Percentiles rank a stretch among this genome's conserved stretches.
Conservation (phyloP, 495 filamentous ascomycete species). For the Chaetomium tenue region DNA sequence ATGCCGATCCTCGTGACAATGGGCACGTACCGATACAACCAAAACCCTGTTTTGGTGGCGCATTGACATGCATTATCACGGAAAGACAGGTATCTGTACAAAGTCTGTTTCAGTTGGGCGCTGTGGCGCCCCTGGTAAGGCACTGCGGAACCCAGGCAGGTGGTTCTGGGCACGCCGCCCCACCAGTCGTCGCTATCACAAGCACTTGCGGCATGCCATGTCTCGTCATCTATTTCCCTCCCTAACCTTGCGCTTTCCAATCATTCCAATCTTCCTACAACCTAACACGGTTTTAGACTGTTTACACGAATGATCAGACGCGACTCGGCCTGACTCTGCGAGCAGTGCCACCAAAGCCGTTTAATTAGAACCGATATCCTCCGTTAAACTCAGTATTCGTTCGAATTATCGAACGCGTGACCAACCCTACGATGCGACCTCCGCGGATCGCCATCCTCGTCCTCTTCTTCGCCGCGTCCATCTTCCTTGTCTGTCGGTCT, state of each 20-base stretch:
- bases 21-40: neutral
- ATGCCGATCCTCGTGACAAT: neutral
- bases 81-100: neutral
- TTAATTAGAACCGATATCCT: neutral
- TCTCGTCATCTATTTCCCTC: conserved; percentile 6
- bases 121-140: neutral
- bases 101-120: neutral
- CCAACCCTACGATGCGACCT: conserved; percentile 43
- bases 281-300: neutral
- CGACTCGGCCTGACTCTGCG: conserved; percentile 18
- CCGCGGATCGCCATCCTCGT: conserved; percentile 47
- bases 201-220: neutral
- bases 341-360: conserved; percentile 13
- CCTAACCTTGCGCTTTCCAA: neutral
- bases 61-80: neutral
- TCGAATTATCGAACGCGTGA: conserved; percentile 1
- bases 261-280: neutral
- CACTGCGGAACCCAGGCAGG: conserved; percentile 2
- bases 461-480: conserved; percentile 47
- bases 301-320: conserved; percentile 15
- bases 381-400: neutral
- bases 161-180: neutral
- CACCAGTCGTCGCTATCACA: conserved; percentile 12
- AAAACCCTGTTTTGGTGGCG: neutral
- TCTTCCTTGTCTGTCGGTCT: conserved; percentile 50